A percentile compares a stretch with the other conserved stretches of the same genome.
Evolutionary conservation across 306 rosid species (phyloP).

Genomic region (Sesbania bispinosa): DNA sequence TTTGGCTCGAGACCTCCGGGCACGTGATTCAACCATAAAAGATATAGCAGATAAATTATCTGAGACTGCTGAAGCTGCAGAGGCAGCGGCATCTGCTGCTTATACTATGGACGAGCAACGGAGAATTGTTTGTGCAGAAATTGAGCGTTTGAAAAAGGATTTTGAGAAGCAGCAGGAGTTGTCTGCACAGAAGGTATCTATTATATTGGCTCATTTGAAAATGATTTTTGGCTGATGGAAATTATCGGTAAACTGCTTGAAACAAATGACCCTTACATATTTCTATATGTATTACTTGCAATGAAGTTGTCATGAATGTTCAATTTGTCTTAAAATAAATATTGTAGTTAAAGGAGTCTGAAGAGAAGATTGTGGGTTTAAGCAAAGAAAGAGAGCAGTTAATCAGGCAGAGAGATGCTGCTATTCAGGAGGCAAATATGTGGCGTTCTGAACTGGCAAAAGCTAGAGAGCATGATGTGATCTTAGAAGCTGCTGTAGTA

Average conservation of each 20-base stretch:
- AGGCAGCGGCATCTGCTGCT: slow-evolving; percentile 94
- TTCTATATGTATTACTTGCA: no score
- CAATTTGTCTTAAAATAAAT: slow-evolving; percentile 13
- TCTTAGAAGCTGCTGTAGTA: slow-evolving; percentile 74
- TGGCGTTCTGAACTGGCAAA: slow-evolving; percentile 91
- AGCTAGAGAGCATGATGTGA: slow-evolving; percentile 82
- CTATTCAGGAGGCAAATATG: slow-evolving; percentile 70
- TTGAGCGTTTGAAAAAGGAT: slow-evolving; percentile 59
- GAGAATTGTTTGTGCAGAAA: slow-evolving; percentile 65
- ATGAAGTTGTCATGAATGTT: background rate
- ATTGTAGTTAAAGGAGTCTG: slow-evolving; percentile 63
- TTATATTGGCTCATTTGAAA: no score
- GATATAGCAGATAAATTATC: slow-evolving; percentile 82
- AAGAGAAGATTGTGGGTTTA: slow-evolving; percentile 42
- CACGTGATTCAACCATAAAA: slow-evolving; percentile 85
- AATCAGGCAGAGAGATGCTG: slow-evolving; percentile 67
- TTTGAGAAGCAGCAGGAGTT: slow-evolving; percentile 55
- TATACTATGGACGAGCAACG: slow-evolving; percentile 82
- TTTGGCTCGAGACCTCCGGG: slow-evolving; percentile 80
- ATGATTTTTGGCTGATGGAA: no score
- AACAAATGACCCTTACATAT: no score
- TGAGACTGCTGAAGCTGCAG: slow-evolving; percentile 96
- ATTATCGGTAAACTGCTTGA: no score
- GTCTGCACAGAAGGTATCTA: slow-evolving; percentile 52
- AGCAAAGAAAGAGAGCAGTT: slow-evolving; percentile 63